Evolutionary conservation across 1,284 basidiomycete genomes (phyloP), one percentile per base, ranked within the genome.

Genomic region (Abortiporus biennis): DNA sequence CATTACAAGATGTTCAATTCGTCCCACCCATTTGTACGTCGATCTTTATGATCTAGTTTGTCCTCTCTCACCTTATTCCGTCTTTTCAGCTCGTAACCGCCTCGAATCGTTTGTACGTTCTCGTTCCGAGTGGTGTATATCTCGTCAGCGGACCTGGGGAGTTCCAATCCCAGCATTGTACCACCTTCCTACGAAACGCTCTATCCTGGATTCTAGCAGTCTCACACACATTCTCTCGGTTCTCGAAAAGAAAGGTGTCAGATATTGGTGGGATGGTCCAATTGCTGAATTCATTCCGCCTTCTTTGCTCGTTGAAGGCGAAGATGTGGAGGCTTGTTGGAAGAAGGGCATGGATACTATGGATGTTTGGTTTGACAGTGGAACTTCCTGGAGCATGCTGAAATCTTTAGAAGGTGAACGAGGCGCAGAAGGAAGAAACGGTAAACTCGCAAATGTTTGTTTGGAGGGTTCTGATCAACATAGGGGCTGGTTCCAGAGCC

Each of bases 281-380:
- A 75, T 90, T 8, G 78, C 80, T 29, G 89, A 92, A 22, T 97
- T 99, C 58, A 63, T 94, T 5, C 78, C 85, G 8, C 76, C 79
- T 0, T 65, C 68, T 15, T 66, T 85, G 16, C 59, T 63, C 2
- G 66, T 54, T 38, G 60, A 69, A 36, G 69, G 72, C 13, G 57
- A 66, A 25, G 52, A 71, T 23, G 58, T 66, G 11, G 63, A 57
- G 31, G 65, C 68, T 36, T 64, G 60, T 3, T 89, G 84, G 75
- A 62, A 66, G 35, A 92, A 91, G 60, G 87, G 93, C 6, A 81
- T 76, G 2, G 96, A 99, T 59, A 99, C 95, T 0, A 90, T 99
- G 76, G 96, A 99, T 59, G 96, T 99, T 3, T 99, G 96, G 96
- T 99, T 99, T 54, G 96, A 99, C 66, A 95, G 91, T 54, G 96